Evolutionary conservation across 1,139 yeast species (phyloP), one percentile per base, ranked within the genome.

Genomic region (Magnusiomyces suaveolens): DNA sequence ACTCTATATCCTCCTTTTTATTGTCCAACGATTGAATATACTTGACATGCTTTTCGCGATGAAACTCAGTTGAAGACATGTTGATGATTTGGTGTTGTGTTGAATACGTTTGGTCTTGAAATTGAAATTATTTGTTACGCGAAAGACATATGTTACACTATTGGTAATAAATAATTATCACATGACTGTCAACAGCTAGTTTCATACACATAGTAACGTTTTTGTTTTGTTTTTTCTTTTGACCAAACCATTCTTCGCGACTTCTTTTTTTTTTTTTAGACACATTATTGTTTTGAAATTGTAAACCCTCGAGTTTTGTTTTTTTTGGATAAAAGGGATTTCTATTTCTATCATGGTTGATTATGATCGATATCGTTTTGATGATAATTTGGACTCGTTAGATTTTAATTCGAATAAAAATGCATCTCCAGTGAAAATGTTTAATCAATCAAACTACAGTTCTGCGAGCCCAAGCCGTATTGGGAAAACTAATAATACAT

Each of bases 1-100:
- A 90, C 63, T 86, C 94, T 54, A 84, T 77, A 57, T 79, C 83
- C 54, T 80, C 76, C 29, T 74, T 72, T 52, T 75, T 72, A n/a
- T 62, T 67, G 60, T 81, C 82, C 41, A 82, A 67, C 1, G 78
- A 68, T 53, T 74, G 69, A 46, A 83, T 74, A 64, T 80, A 83
- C 23, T 68, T 64, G 21, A 81, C 73, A 63, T 83, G 88, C 62
- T 79, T 75, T 2, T 76, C 75, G 52, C 68, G 71, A 55, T 60
- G 49, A 63, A 67, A 60, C 43, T 46, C 44, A 18, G 18, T 24
- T 14, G 46, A 36, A 2, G 44, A 36, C 41, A 36, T 36, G 16
- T 36, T 36, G 41, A 36, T 36, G 16, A 16, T 36, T 14, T 36
- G 41, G 41, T 18, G 41, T 10, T 36, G 41, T 12, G 33, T 6